Conservation (phyloP, 1,284 basidiomycete genomes). For the Tremellales sp. region DNA sequence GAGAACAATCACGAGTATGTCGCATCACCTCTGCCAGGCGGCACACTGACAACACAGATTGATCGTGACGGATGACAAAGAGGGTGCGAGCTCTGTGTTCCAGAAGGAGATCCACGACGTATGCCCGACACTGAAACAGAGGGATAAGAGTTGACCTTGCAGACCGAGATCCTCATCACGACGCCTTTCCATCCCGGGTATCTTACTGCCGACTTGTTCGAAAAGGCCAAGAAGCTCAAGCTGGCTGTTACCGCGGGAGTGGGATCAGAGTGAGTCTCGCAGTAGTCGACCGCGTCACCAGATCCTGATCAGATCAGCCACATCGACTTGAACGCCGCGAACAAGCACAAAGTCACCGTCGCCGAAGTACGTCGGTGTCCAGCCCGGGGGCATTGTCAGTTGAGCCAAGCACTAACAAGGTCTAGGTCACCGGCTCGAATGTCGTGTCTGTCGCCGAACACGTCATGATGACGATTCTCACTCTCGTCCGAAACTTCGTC, state of each 20-base stretch:
- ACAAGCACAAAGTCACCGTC: conserved; percentile 76
- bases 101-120: conserved; percentile 83
- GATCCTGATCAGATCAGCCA: conserved; percentile 53
- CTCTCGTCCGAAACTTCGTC: conserved; percentile 77
- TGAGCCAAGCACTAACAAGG: neutral
- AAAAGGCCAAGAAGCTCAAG: conserved; percentile 83
- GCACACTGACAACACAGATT: conserved; percentile 20
- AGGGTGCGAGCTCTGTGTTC: conserved; percentile 78
- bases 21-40: neutral
- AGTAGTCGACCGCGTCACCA: neutral
- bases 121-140: no score
- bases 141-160: neutral
- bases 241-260: conserved; percentile 91
- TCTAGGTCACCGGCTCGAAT: conserved; percentile 70
- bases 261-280: conserved; percentile 62
- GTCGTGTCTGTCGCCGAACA: conserved; percentile 91
- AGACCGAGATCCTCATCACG: conserved; percentile 59
- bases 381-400: no score
- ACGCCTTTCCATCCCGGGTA: conserved; percentile 89
- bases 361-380: conserved; percentile 59
- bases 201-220: conserved; percentile 73
- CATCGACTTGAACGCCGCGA: conserved; percentile 84
- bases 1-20: conserved; percentile 72
- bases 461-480: conserved; percentile 76
- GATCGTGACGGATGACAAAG: conserved; percentile 75